phyloP scores from a whole-genome alignment of 176 grass and related monocot species.

The Oryza glumipatula region DNA sequence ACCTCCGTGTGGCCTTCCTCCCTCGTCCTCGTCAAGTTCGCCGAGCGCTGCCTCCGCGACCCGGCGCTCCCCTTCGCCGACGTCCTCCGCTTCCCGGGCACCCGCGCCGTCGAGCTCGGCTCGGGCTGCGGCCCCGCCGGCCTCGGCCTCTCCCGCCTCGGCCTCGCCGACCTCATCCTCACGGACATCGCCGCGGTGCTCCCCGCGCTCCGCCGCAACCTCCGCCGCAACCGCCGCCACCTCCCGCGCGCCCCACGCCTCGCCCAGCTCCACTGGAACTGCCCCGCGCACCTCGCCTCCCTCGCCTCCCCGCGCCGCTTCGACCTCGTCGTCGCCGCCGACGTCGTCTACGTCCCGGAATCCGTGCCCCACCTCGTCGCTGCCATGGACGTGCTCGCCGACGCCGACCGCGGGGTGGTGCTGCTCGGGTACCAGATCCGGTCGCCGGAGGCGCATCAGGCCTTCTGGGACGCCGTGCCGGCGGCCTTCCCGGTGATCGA shows the following conservation, averaged over 20 bases:
- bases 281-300: conserved; percentile 56
- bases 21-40: conserved; percentile 94
- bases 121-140: conserved; percentile 84
- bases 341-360: conserved; percentile 93
- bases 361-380: conserved; percentile 73
- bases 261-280: conserved; percentile 88
- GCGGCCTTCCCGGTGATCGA: conserved; percentile 69
- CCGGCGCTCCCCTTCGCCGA: conserved; percentile 68
- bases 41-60: conserved; percentile 69
- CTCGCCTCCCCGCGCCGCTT: conserved; percentile 60
- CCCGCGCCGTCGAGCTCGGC: conserved; percentile 79
- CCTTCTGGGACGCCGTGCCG: conserved; percentile 69
- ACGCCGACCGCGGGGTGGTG: conserved; percentile 60
- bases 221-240: conserved; percentile 71
- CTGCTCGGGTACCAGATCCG: conserved; percentile 84
- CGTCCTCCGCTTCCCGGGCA: conserved; percentile 67
- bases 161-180: conserved; percentile 72
- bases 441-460: conserved; percentile 80
- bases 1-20: conserved; percentile 95
- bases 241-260: conserved; percentile 64
- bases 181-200: conserved; percentile 90
- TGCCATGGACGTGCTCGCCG: conserved; percentile 80
- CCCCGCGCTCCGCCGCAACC: conserved; percentile 83
- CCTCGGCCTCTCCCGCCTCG: conserved; percentile 74
- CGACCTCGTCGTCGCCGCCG: conserved; percentile 79